Evolutionary conservation across 768 basidiomycete genomes (phyloP).

Genomic region (Amanita inopinata): DNA sequence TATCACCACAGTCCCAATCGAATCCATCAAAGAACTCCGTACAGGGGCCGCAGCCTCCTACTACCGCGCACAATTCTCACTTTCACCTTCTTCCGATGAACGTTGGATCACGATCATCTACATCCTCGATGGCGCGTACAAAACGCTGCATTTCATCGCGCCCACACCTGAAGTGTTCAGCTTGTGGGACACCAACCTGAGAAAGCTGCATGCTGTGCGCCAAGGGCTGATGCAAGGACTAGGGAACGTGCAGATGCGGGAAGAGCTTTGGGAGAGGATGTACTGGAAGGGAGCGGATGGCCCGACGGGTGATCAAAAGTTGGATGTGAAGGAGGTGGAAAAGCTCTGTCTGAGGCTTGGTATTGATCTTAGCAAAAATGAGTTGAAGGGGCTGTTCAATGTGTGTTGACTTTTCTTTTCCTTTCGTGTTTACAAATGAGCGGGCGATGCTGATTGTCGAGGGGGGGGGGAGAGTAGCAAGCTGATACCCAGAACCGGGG

Average conservation of each 20-base stretch:
- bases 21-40: slow-evolving; percentile 84
- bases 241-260: slow-evolving; percentile 58
- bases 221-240: slow-evolving; percentile 68
- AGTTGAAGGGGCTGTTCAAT: slow-evolving; percentile 52
- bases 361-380: slow-evolving; percentile 50
- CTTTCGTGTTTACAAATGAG: no score
- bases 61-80: slow-evolving; percentile 66
- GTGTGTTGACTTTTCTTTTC: slow-evolving; percentile 22
- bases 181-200: slow-evolving; percentile 59
- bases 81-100: slow-evolving; percentile 55
- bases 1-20: slow-evolving; percentile 59
- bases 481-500: slow-evolving; percentile 48
- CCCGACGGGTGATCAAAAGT: slow-evolving; percentile 40
- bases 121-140: slow-evolving; percentile 67
- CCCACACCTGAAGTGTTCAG: slow-evolving; percentile 39
- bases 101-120: slow-evolving; percentile 89
- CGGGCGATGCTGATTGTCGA: not conserved
- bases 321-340: slow-evolving; percentile 69
- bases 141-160: slow-evolving; percentile 79
- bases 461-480: slow-evolving; percentile 47
- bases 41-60: slow-evolving; percentile 65
- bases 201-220: slow-evolving; percentile 56
- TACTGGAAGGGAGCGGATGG: slow-evolving; percentile 75
- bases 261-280: slow-evolving; percentile 75
- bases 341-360: slow-evolving; percentile 65